Evolutionary conservation across 345 rosid species (phyloP).

Genomic region (Arabidopsis suecica): DNA sequence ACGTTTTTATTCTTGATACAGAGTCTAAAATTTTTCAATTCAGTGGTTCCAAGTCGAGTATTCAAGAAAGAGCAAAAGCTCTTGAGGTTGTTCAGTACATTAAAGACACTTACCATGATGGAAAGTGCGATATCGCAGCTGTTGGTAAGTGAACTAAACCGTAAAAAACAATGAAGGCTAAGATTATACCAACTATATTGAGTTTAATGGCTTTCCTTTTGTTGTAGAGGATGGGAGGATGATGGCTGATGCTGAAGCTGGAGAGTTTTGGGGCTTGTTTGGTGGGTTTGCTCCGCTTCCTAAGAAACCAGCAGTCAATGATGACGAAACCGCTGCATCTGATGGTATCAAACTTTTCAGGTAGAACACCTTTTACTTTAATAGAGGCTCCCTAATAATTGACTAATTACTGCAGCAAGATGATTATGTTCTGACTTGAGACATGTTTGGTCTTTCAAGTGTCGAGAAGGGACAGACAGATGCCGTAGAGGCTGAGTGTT

Average conservation of each 20-base stretch:
- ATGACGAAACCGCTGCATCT: conserved; percentile 56
- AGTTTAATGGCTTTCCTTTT: conserved; percentile 34
- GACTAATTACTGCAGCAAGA: conserved; percentile 15
- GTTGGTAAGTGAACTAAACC: conserved; percentile 67
- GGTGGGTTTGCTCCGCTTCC: conserved; percentile 99
- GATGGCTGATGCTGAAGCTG: conserved; percentile 99
- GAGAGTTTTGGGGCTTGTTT: conserved; percentile 96
- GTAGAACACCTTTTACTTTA: conserved; percentile 48
- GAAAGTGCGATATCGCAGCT: conserved; percentile 92
- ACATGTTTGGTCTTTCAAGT: conserved; percentile 54
- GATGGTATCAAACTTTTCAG: conserved; percentile 63
- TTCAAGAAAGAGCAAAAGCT: conserved; percentile 99
- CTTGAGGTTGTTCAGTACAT: conserved; percentile 97
- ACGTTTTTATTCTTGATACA: conserved; percentile 95
- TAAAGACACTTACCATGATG: conserved; percentile 94
- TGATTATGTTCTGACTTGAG: conserved; percentile 38
- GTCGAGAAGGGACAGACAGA: conserved; percentile 85
- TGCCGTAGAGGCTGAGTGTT: conserved; percentile 69
- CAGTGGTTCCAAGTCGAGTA: conserved; percentile 92
- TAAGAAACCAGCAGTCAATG: conserved; percentile 65
- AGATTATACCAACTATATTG: conserved; percentile 16
- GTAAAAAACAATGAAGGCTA: conserved; percentile 25
- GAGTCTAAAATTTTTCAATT: conserved; percentile 92
- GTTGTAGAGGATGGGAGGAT: conserved; percentile 88
- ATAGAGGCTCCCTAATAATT: not conserved